Conservation (phyloP, 1,284 basidiomycete species). For the Cutaneotrichosporon sp. region DNA sequence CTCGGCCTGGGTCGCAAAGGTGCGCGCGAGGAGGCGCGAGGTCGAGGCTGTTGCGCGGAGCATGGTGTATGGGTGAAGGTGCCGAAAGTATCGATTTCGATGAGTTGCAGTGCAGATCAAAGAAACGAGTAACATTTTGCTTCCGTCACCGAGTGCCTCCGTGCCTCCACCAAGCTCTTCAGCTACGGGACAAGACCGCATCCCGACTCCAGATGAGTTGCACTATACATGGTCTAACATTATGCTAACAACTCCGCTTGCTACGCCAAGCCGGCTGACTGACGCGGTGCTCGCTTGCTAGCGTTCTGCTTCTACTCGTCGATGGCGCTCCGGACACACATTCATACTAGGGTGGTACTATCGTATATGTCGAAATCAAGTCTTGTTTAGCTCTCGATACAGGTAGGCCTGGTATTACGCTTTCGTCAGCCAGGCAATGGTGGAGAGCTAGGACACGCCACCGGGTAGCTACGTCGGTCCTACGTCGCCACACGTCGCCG, state of each 20-base stretch:
- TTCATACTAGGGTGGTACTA: not conserved
- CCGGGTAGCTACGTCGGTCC: not conserved
- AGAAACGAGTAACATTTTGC: not conserved
- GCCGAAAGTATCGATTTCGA: not conserved
- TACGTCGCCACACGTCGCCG: too few relatives aligned
- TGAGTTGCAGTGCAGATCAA: not conserved
- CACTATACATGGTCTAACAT: not conserved
- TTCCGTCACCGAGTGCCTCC: constrained; percentile 3
- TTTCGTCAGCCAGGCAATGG: not conserved
- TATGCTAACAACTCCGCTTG: not conserved
- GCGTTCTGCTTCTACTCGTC: not conserved
- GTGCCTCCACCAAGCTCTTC: not conserved
- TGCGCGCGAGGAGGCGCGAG: not conserved
- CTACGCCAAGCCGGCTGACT: too few relatives aligned
- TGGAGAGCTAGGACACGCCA: not conserved
- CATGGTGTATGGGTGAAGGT: too few relatives aligned
- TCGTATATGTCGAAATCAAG: not conserved
- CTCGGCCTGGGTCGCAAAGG: not conserved
- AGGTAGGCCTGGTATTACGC: not conserved
- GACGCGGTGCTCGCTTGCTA: not conserved
- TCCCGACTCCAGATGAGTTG: too few relatives aligned
- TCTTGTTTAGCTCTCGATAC: not conserved
- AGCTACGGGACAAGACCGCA: too few relatives aligned
- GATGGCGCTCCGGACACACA: not conserved
- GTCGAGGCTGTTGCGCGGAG: too few relatives aligned